These are phyloP conservation scores for Umbilicus rupestris DNA, from an alignment of 164 flowering plant genomes.

Conservation along the genomic window DNA sequence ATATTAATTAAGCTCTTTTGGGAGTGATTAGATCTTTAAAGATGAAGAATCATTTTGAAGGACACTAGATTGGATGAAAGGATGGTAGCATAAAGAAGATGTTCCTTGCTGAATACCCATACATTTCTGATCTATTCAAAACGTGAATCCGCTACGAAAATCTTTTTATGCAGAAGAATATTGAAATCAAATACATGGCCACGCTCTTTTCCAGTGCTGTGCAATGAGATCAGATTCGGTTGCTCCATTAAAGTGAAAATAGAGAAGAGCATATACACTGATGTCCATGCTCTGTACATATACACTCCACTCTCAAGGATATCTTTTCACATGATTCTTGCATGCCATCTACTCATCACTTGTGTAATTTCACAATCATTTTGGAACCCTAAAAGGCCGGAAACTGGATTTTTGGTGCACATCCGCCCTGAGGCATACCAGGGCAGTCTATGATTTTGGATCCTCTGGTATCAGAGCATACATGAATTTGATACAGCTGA, in stretches of 20 bases:
- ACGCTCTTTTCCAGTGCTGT: neutral
- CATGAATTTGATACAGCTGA: neutral
- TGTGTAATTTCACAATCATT: too few species aligned
- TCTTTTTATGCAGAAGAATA: neutral
- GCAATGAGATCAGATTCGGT: neutral
- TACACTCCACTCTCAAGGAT: too few species aligned
- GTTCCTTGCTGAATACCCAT: too few species aligned
- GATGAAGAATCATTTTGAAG: too few species aligned
- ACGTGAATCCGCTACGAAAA: neutral
- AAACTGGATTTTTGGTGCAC: neutral
- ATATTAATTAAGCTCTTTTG: too few species aligned
- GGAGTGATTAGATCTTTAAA: too few species aligned
- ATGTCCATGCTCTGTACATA: neutral
- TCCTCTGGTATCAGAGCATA: neutral
- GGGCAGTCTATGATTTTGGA: neutral
- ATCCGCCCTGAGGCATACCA: slow-evolving; percentile 1
- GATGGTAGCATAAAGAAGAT: too few species aligned
- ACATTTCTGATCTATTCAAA: too few species aligned
- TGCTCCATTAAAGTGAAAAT: neutral
- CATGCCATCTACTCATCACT: too few species aligned
- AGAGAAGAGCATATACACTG: neutral
- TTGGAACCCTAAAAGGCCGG: neutral
- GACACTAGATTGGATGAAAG: too few species aligned
- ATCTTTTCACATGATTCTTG: neutral
- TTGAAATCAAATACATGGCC: neutral